A percentile compares a stretch with the other conserved stretches of the same genome.
Conservation (phyloP, 768 basidiomycete species). For the Pleurotus citrinopileatus region DNA sequence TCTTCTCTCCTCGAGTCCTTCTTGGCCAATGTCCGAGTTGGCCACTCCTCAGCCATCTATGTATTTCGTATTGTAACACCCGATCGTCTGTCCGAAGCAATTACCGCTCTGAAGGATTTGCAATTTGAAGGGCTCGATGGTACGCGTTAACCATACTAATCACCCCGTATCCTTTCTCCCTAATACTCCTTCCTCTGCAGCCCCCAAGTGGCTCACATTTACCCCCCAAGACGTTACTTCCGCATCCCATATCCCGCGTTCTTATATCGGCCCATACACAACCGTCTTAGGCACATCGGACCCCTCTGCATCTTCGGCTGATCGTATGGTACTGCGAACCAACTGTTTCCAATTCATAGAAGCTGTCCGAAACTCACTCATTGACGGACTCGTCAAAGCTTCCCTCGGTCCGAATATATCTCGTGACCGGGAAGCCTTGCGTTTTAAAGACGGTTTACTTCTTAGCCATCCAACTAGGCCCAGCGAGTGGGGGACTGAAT, state of each 20-base stretch:
- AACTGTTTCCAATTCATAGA: conserved; percentile 53
- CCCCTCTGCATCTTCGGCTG: conserved; percentile 23
- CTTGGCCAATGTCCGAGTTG: conserved; percentile 48
- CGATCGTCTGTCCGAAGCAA: conserved; percentile 26
- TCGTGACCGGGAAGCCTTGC: conserved; percentile 34
- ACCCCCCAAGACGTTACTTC: conserved; percentile 50
- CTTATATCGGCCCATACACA: conserved; percentile 34
- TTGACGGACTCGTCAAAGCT: conserved; percentile 50
- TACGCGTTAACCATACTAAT: conserved; percentile 35
- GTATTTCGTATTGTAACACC: conserved; percentile 51
- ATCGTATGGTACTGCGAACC: conserved; percentile 40
- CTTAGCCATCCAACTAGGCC: conserved; percentile 37
- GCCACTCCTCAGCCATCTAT: conserved; percentile 45
- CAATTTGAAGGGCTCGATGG: conserved; percentile 49
- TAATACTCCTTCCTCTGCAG: conserved; percentile 26
- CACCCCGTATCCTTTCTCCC: too few relatives aligned
- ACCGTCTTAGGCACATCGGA: too few relatives aligned
- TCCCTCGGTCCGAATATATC: conserved; percentile 27
- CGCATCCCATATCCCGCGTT: conserved; percentile 46
- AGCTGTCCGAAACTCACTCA: conserved; percentile 54
- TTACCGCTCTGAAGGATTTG: conserved; percentile 32
- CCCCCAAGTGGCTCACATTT: conserved; percentile 40
- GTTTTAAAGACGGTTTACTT: conserved; percentile 65
- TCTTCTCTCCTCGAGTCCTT: conserved; percentile 45
- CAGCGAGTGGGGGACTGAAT: conserved; percentile 59